A percentile compares a stretch with the other conserved stretches of the same genome.
Conservation (phyloP, 139 green algal species). For the Chlorella sorokiniana region DNA sequence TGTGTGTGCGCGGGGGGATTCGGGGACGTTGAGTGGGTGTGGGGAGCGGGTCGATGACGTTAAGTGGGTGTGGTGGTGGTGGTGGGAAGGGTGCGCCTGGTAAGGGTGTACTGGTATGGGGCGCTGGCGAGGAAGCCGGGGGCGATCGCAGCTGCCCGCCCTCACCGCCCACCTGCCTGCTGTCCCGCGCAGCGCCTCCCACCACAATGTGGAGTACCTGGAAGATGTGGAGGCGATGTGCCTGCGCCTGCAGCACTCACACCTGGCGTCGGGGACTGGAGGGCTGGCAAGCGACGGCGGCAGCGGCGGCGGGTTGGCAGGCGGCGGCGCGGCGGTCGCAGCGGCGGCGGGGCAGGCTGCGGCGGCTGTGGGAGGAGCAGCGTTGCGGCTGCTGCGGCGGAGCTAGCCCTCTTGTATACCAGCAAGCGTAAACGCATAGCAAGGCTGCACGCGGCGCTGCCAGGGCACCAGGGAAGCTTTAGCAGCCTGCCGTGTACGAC, state of each 20-base stretch:
- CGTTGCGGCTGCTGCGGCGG: not conserved
- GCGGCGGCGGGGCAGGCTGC: not conserved
- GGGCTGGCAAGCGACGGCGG: not conserved
- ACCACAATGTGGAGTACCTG: conserved; percentile 31
- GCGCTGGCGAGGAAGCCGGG: too few species aligned
- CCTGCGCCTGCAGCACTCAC: conserved; percentile 24
- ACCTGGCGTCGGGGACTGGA: conserved; percentile 13
- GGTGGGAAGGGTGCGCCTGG: too few species aligned
- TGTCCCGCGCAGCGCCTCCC: conserved; percentile 14
- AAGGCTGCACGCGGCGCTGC: too few species aligned
- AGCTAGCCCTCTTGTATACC: not conserved
- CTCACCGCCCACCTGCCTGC: not conserved
- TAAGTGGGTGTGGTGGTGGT: too few species aligned
- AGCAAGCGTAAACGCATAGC: too few species aligned
- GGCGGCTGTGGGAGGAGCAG: not conserved
- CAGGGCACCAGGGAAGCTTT: too few species aligned
- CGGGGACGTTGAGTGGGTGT: too few species aligned
- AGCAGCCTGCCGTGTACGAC: too few species aligned
- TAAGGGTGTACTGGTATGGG: too few species aligned
- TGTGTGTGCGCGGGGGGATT: not conserved
- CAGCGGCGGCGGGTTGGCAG: not conserved
- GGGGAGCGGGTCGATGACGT: too few species aligned
- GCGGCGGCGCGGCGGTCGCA: not conserved
- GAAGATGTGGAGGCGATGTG: conserved; percentile 39
- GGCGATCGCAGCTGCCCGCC: too few species aligned